Conservation (phyloP, 2,329 filamentous ascomycete species). For the Sarocladium oryzae region DNA sequence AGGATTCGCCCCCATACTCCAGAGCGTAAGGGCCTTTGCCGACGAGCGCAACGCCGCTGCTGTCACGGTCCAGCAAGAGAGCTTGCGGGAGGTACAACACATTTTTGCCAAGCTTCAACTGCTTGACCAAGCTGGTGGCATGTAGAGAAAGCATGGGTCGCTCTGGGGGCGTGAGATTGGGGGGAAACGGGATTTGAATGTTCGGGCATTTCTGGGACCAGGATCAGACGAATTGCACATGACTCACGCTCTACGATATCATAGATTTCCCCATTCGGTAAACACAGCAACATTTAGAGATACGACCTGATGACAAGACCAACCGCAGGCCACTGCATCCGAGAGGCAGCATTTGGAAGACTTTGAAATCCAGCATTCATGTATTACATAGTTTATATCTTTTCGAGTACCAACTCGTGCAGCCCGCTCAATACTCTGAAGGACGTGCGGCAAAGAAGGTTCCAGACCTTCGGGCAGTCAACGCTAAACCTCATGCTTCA, state of each 20-base stretch:
- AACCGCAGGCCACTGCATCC: neutral
- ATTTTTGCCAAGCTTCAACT: slow-evolving; percentile 56
- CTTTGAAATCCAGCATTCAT: neutral
- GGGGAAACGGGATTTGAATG: neutral
- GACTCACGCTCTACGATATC: neutral
- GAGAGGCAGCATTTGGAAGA: neutral
- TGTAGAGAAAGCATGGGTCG: neutral
- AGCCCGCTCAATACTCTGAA: neutral
- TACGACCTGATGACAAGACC: neutral
- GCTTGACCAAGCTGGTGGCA: neutral
- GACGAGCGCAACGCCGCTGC: slow-evolving; percentile 64
- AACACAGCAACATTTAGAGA: neutral
- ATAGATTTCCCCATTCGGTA: neutral
- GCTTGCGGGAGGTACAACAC: slow-evolving; percentile 67
- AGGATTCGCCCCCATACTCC: slow-evolving; percentile 65
- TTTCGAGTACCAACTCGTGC: neutral
- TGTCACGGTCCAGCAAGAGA: slow-evolving; percentile 52
- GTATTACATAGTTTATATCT: slow-evolving; percentile 1
- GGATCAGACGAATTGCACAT: neutral
- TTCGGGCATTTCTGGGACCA: neutral
- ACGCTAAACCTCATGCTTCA: slow-evolving; percentile 7
- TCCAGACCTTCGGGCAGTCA: slow-evolving; percentile 12
- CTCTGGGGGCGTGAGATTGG: neutral
- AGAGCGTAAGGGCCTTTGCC: slow-evolving; percentile 72
- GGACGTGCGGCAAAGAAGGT: neutral